Evolutionary conservation across 2,329 filamentous ascomycete genomes (phyloP).

Genomic region (Cladophialophora bantiana): DNA sequence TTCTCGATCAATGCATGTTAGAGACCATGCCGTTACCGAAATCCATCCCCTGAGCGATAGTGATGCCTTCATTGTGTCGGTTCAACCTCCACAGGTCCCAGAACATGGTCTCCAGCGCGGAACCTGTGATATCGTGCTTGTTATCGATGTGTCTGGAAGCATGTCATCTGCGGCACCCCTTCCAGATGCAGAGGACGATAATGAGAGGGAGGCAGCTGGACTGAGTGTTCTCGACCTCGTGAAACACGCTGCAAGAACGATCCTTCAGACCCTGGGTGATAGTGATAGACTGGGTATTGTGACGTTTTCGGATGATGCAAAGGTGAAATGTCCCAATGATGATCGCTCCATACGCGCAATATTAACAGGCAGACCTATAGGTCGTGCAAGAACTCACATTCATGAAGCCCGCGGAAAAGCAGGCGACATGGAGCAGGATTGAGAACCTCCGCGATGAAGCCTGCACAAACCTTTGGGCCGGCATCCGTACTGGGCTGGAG

Average conservation of each 20-base stretch:
- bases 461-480: slow-evolving; percentile 66
- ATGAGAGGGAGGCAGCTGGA: slow-evolving; percentile 55
- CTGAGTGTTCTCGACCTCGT: slow-evolving; percentile 65
- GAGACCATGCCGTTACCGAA: slow-evolving; percentile 23
- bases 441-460: slow-evolving; percentile 49
- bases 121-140: slow-evolving; percentile 67
- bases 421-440: slow-evolving; percentile 52
- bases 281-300: slow-evolving; percentile 65
- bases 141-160: slow-evolving; percentile 67
- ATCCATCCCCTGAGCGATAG: slow-evolving; percentile 33
- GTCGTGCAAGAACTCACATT: slow-evolving; percentile 54
- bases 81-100: slow-evolving; percentile 39
- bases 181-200: slow-evolving; percentile 46
- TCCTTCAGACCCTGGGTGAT: slow-evolving; percentile 63
- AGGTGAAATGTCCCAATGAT: slow-evolving; percentile 38
- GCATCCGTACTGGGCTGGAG: slow-evolving; percentile 59
- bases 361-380: slow-evolving; percentile 23
- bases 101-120: slow-evolving; percentile 43
- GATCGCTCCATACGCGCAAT: not conserved
- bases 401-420: slow-evolving; percentile 60
- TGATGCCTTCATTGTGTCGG: slow-evolving; percentile 38
- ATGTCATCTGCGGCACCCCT: slow-evolving; percentile 60
- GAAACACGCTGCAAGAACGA: slow-evolving; percentile 66
- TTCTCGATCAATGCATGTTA: not conserved
- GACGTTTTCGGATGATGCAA: slow-evolving; percentile 57